phyloP scores from a whole-genome alignment of 108 stramenopile species.

The Stephanodiscus triporus region DNA sequence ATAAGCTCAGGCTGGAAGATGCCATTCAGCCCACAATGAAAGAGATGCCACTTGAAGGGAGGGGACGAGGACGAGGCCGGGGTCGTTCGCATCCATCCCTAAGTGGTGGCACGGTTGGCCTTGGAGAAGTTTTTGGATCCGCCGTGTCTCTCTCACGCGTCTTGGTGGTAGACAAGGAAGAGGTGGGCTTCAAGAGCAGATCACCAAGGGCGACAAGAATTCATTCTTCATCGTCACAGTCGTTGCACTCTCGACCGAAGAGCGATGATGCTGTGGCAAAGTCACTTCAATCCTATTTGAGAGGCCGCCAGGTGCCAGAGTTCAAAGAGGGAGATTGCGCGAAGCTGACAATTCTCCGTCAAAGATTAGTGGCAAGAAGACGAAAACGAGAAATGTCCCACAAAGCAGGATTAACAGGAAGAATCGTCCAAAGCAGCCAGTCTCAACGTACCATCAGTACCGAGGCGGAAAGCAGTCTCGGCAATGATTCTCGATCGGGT shows the following conservation, averaged over 20 bases:
- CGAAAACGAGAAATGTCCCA: slow-evolving; percentile 10
- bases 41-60: slow-evolving; percentile 21
- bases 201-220: slow-evolving; percentile 3
- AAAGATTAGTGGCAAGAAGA: slow-evolving; percentile 35
- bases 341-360: slow-evolving; percentile 43
- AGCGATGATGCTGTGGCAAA: neutral
- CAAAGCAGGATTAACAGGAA: neutral
- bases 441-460: neutral
- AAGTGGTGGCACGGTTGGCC: neutral
- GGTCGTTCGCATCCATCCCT: neutral
- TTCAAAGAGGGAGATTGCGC: slow-evolving; percentile 54
- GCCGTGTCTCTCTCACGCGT: slow-evolving; percentile 1
- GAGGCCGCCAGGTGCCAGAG: slow-evolving; percentile 35
- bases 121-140: slow-evolving; percentile 14
- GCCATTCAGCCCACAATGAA: neutral
- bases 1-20: slow-evolving; percentile 2
- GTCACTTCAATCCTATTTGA: slow-evolving; percentile 21
- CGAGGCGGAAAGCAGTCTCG: neutral
- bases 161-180: neutral
- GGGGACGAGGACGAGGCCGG: slow-evolving; percentile 38
- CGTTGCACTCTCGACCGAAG: neutral
- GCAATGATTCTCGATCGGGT: neutral
- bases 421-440: neutral
- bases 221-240: slow-evolving; percentile 1
- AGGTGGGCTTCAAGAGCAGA: neutral